phyloP scores from a whole-genome alignment of 192 early-diverging fungal species.

The Linnemannia exigua region DNA sequence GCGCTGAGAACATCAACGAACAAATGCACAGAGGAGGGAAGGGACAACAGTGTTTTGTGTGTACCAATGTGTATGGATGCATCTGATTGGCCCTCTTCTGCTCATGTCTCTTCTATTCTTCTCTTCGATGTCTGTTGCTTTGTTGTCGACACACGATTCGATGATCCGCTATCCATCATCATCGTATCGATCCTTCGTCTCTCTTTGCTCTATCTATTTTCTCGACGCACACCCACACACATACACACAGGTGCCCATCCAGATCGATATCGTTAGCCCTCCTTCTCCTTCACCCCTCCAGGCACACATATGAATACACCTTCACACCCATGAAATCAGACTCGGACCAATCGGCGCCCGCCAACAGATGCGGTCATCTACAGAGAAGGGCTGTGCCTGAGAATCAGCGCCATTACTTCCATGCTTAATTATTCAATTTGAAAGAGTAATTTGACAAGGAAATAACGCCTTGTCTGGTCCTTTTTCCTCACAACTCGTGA shows the following conservation, averaged over 20 bases:
- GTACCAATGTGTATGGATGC: too few relatives aligned
- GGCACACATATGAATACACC: too few relatives aligned
- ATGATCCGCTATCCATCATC: background rate
- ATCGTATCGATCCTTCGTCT: too few relatives aligned
- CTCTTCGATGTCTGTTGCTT: background rate
- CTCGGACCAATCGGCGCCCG: background rate
- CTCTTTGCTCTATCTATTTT: too few relatives aligned
- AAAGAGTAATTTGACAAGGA: background rate
- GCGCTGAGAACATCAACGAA: too few relatives aligned
- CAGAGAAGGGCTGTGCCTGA: background rate
- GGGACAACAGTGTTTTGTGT: too few relatives aligned
- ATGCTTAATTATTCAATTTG: background rate
- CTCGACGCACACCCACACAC: too few relatives aligned
- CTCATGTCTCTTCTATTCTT: too few relatives aligned
- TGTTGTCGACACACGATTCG: conserved; percentile 4
- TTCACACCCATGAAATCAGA: background rate
- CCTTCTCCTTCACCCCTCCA: background rate
- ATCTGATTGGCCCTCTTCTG: too few relatives aligned
- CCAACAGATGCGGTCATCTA: background rate
- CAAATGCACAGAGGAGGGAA: too few relatives aligned
- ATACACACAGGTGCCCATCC: too few relatives aligned
- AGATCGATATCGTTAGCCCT: too few relatives aligned
- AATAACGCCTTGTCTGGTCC: background rate
- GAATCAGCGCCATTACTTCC: background rate
- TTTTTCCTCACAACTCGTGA: background rate